Base-by-base conservation (phyloP, 768 basidiomycete species). In the Pholiota molesta region DNA sequence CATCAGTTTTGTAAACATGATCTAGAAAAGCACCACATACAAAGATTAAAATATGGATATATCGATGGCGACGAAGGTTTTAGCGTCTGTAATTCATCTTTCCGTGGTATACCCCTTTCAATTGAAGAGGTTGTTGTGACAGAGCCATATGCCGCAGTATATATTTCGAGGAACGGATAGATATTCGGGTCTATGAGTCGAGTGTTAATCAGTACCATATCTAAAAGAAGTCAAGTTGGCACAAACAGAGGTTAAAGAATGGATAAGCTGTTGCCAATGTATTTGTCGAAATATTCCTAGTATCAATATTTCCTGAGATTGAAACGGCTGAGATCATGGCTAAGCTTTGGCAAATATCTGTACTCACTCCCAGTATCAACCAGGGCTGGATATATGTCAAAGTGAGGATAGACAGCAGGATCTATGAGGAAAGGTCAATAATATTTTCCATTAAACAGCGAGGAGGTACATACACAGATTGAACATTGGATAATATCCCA, bases 171-270 rank as follows among this genome's bases (percentile, higher is more conserved):
- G 47, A 49, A 49, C 23, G 47, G 47, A 11, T 49, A 49, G 5
- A 49, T 7, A 26, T 49, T 49, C 9, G 47, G 47, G 19, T 49
- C 47, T 49, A n/a, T n/a, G 19, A 5, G 16, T 2, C 16, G 4
- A 49, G 10, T 49, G 21, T 21, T 19, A 19, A 5, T 49, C n/a
- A 26, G 9, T 13, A 11, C 2, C 23, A 49, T 23, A 1, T 26
- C 10, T 21, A 14, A 28, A 19, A 49, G 11, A 49, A 14, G n/a
- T 26, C 2, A 21, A 56, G 14, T 8, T 26, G 1, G 7, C 3
- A 67, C 76, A 59, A 63, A 79, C 79, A 80, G 9, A 77, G 65
- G 56, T 74, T 69, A 62, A 80, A 72, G 61, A 67, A 72, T 6
- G 80, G 79, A 63, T 79, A 81, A 7, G 21, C 49, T 5, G 58